Conservation (phyloP, 192 early-diverging fungal species). For the Funneliformis geosporum region DNA sequence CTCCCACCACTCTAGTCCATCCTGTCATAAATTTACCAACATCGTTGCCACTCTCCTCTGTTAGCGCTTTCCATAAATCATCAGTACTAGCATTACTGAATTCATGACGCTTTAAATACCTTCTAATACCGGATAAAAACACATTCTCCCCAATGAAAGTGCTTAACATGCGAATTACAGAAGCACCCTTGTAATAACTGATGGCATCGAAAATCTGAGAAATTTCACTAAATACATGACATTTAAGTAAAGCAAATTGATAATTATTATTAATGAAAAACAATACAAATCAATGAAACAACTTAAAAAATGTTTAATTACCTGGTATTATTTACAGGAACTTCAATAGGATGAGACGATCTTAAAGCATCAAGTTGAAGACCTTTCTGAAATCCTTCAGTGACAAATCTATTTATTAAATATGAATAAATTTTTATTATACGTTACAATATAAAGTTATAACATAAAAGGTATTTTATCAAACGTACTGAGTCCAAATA, state of each 20-base stretch:
- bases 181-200: constrained; percentile 87
- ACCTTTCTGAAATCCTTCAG: constrained; percentile 74
- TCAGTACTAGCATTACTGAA: constrained; percentile 84
- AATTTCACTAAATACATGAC: constrained; percentile 65
- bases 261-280: not conserved
- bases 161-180: constrained; percentile 92
- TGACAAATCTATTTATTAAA: constrained; percentile 62
- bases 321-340: constrained; percentile 74
- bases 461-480: no score
- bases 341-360: constrained; percentile 91
- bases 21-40: constrained; percentile 80
- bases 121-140: constrained; percentile 70
- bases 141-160: constrained; percentile 68
- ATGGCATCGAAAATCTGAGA: constrained; percentile 96
- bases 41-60: constrained; percentile 78
- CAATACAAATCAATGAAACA: not conserved
- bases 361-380: constrained; percentile 80
- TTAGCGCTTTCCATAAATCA: constrained; percentile 86
- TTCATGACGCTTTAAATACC: constrained; percentile 81
- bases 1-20: constrained; percentile 87
- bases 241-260: not conserved
- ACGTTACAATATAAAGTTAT: not conserved
- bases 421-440: not conserved
- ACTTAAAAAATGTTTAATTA: not conserved
- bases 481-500: constrained; percentile 70